Evolutionary conservation across 2,329 filamentous ascomycete species (phyloP), one percentile per base, ranked within the genome.

Genomic region (Neopestalotiopsis rosae): DNA sequence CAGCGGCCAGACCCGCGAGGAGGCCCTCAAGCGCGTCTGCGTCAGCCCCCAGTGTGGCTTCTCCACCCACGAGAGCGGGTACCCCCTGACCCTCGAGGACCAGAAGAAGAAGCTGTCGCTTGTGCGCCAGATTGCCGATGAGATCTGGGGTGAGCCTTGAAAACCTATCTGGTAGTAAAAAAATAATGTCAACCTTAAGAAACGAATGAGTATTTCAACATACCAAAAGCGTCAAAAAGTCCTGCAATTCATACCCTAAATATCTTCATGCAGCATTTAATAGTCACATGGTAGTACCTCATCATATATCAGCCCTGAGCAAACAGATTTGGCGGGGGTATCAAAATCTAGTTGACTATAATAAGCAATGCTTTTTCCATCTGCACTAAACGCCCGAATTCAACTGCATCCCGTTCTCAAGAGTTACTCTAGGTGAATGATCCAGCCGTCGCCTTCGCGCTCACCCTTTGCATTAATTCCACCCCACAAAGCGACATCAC

Each of bases 21-120:
- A 94, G 78, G 91, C 91, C 0, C 82, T 95, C 13, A 86, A 91
- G 79, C 88, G 90, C 73, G 82, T 94, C 62, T 86, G 86, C 67
- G 86, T 93, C 20, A 92, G 89, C 76, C 91, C 92, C 0, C 91
- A 94, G 81, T 93, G 91, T 77, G 91, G 90, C 5, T 92, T 92
- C 79, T 92, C 91, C 45, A 93, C 90, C 45, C 92, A 95, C 77
- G 89, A 91, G 73, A 89, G 87, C 74, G 92, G 92, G 0, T 94
- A 95, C 76, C 86, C 89, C 14, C 83, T 95, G 67, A 87, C 85
- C 28, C 83, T 89, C 71, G 88, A 92, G 61, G 91, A 92, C 71
- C 91, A 94, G 90, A 88, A 88, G 81, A 89, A 87, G 79, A 95
- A 94, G 83, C 80, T 95, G 75, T 83, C 87, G 72, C 81, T 95